phyloP scores from a whole-genome alignment of 345 rosid genomes.

The Cardamine resedifolia region DNA sequence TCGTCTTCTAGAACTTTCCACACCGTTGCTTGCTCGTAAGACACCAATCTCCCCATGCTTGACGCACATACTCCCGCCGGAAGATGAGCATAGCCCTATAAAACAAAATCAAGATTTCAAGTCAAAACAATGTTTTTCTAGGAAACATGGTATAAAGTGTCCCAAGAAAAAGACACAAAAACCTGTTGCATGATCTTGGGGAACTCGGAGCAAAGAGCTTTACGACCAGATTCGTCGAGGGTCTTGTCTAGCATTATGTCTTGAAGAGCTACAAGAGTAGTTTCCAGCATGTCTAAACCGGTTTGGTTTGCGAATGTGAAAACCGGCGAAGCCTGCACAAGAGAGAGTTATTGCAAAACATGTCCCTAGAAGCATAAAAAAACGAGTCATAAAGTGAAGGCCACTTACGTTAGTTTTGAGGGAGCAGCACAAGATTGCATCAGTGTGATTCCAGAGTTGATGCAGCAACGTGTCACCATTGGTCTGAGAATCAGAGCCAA shows the following conservation, averaged over 20 bases:
- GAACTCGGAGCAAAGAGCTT: constrained; percentile 76
- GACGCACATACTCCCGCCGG: constrained; percentile 79
- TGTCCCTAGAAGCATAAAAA: background rate
- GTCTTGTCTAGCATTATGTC: constrained; percentile 91
- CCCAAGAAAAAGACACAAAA: background rate
- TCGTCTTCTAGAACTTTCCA: constrained; percentile 89
- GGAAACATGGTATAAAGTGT: background rate
- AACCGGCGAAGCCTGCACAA: constrained; percentile 68
- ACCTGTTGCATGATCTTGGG: constrained; percentile 95
- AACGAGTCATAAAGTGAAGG: no score
- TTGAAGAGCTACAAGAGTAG: constrained; percentile 88
- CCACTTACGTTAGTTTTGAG: constrained; percentile 66
- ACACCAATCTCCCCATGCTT: constrained; percentile 84
- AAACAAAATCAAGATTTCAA: background rate
- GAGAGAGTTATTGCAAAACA: background rate
- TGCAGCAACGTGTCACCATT: constrained; percentile 69
- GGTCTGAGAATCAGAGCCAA: constrained; percentile 48
- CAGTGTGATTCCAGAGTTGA: constrained; percentile 84
- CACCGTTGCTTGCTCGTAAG: constrained; percentile 79
- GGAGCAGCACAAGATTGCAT: constrained; percentile 93
- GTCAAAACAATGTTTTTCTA: background rate
- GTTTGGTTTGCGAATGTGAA: constrained; percentile 91
- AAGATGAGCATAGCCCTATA: constrained; percentile 73
- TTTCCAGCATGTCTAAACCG: constrained; percentile 96
- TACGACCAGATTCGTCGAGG: constrained; percentile 72